Evolutionary conservation across 495 filamentous ascomycete species (phyloP).

Genomic region (Penicillium maclennaniae): DNA sequence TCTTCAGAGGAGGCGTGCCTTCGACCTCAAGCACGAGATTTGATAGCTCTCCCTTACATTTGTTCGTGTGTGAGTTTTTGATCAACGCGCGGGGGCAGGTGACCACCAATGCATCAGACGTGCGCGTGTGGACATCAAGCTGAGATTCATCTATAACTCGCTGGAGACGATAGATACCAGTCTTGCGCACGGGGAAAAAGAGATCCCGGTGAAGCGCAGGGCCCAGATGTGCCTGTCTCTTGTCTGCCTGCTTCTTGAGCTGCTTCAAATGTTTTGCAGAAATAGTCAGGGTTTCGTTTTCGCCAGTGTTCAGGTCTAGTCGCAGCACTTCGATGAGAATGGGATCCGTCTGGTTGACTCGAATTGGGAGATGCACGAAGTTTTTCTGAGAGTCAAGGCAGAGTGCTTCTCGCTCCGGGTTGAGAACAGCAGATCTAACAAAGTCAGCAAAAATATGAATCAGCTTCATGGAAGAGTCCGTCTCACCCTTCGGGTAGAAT

Average conservation of each 20-base stretch:
- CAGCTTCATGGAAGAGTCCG: not conserved
- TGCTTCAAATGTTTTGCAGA: slow-evolving; percentile 64
- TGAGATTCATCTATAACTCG: slow-evolving; percentile 89
- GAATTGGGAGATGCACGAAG: slow-evolving; percentile 70
- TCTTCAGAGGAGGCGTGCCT: slow-evolving; percentile 85
- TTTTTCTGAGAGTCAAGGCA: slow-evolving; percentile 66
- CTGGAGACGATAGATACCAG: slow-evolving; percentile 78
- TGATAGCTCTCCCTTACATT: slow-evolving; percentile 82
- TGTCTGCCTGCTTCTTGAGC: slow-evolving; percentile 58
- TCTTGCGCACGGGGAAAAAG: slow-evolving; percentile 66
- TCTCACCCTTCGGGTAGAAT: slow-evolving; percentile 90
- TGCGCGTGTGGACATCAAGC: slow-evolving; percentile 76
- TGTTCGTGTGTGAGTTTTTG: slow-evolving; percentile 56
- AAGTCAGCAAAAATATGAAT: slow-evolving; percentile 15
- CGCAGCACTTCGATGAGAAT: slow-evolving; percentile 80
- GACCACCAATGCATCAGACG: slow-evolving; percentile 74
- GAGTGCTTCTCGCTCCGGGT: slow-evolving; percentile 70
- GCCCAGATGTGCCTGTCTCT: slow-evolving; percentile 45
- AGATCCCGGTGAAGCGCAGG: slow-evolving; percentile 53
- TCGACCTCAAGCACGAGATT: slow-evolving; percentile 76
- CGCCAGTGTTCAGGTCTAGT: slow-evolving; percentile 73
- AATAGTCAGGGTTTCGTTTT: slow-evolving; percentile 74
- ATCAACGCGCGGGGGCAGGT: slow-evolving; percentile 75
- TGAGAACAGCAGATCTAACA: slow-evolving; percentile 76
- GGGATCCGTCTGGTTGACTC: slow-evolving; percentile 87